These are phyloP conservation scores for Corchorus olitorius DNA, from an alignment of 345 rosid genomes.

Conservation along the genomic window DNA sequence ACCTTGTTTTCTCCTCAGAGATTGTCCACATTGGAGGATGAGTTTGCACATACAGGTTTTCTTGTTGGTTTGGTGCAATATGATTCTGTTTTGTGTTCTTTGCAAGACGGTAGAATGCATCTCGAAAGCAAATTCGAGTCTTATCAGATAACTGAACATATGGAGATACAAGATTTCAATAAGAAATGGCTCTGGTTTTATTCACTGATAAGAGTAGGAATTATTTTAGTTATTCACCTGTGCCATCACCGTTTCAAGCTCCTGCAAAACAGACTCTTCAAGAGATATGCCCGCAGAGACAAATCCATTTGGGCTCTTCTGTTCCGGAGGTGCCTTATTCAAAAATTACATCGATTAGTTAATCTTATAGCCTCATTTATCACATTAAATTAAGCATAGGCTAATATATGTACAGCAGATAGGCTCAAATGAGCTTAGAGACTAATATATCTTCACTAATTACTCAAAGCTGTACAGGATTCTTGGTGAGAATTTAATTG, in stretches of 20 bases:
- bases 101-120: constrained; percentile 87
- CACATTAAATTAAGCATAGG: constrained; percentile 1
- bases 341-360: constrained; percentile 23
- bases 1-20: constrained; percentile 35
- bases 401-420: constrained; percentile 1
- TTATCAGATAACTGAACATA: constrained; percentile 55
- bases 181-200: neutral
- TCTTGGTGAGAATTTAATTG: neutral
- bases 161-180: constrained; percentile 7
- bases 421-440: neutral
- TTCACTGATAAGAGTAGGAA: neutral
- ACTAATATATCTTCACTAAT: neutral
- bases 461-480: neutral
- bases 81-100: constrained; percentile 47
- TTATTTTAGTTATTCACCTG: constrained; percentile 46
- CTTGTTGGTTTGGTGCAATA: constrained; percentile 17
- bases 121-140: constrained; percentile 75
- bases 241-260: constrained; percentile 62
- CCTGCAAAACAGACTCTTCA: constrained; percentile 65
- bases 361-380: neutral
- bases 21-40: constrained; percentile 25
- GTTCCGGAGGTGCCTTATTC: constrained; percentile 38
- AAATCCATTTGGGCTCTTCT: constrained; percentile 31
- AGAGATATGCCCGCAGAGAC: constrained; percentile 38
- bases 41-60: constrained; percentile 25